Evolutionary conservation across 768 basidiomycete species (phyloP), one percentile per base, ranked within the genome.

Genomic region (Mycena epipterygia): DNA sequence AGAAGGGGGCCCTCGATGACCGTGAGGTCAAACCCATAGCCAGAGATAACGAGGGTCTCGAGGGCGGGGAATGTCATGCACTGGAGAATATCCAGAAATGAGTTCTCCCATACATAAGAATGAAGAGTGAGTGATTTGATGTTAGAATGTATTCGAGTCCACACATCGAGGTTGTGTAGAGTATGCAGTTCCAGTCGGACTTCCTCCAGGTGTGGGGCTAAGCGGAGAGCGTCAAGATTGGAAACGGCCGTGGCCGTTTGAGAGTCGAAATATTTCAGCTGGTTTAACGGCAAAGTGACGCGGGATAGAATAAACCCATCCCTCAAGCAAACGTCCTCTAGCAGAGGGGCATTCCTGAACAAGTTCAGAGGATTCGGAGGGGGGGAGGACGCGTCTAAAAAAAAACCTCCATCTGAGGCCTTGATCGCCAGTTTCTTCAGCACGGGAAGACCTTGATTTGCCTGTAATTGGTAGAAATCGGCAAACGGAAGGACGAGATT

Each of bases 391-490:
- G 25, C 5, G 32, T 2, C 16, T 32, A 14, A 0, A 21, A 32
- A 25, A 32, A n/a, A 17, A 16, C 25, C n/a, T 42, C 42, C 42
- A 44, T 44, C 42, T 44, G 19, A 3, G 25, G 58, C 57, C 19
- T 23, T 46, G 21, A 68, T 46, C 23, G 58, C 52, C 29, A 68
- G 59, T 21, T 55, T 68, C 46, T 53, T 35, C 25, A 68, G 42
- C 1, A 39, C 9, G 21, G 61, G 41, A 27, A 68, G 60, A n/a
- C 60, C 67, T 32, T 56, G 25, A 30, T 62, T 30, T 1, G 60
- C 42, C 44, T 48, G 51, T 19, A 68, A 42, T 35, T 42, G 67
- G 29, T 51, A 49, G 37, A 68, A 68, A 41, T 63, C 67, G 60
- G 17, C 11, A 8, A 56, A 46, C 21, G 53, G 61, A 21, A 63